phyloP scores from a whole-genome alignment of 768 basidiomycete genomes.

The Phaeolepiota aurea region DNA sequence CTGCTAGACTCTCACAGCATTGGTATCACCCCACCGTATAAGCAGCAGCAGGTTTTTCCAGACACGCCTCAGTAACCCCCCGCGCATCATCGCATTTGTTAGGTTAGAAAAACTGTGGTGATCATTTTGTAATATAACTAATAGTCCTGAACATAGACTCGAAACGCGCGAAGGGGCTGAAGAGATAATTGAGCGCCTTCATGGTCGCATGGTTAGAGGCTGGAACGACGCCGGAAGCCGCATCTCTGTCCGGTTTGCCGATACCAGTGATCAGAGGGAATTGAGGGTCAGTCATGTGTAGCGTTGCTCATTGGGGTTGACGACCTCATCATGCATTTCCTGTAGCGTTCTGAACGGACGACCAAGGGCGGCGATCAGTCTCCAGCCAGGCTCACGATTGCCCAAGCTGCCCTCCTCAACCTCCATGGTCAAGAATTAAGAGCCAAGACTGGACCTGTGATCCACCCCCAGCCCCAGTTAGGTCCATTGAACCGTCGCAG shows the following conservation, averaged over 20 bases:
- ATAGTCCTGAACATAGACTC: constrained; percentile 44
- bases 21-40: constrained; percentile 65
- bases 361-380: constrained; percentile 55
- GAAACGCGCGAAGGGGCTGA: constrained; percentile 68
- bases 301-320: constrained; percentile 1
- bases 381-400: constrained; percentile 63
- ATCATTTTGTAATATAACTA: no score
- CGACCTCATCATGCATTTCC: neutral
- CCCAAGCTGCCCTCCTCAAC: constrained; percentile 71
- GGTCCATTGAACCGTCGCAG: neutral
- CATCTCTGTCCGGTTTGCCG: constrained; percentile 75
- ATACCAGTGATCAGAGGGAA: constrained; percentile 71
- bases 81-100: constrained; percentile 76
- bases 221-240: constrained; percentile 71
- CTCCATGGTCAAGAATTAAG: constrained; percentile 58
- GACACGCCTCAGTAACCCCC: constrained; percentile 67
- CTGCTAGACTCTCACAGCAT: constrained; percentile 47
- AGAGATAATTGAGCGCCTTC: constrained; percentile 68
- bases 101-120: no score
- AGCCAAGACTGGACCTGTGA: constrained; percentile 12
- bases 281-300: constrained; percentile 43
- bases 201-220: constrained; percentile 74
- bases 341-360: constrained; percentile 54
- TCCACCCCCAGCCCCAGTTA: neutral
- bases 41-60: constrained; percentile 76